Percentiles rank a stretch among this genome's conserved stretches.
Conservation (phyloP, 2,329 filamentous ascomycete species). For the Neofusicoccum sp. region DNA sequence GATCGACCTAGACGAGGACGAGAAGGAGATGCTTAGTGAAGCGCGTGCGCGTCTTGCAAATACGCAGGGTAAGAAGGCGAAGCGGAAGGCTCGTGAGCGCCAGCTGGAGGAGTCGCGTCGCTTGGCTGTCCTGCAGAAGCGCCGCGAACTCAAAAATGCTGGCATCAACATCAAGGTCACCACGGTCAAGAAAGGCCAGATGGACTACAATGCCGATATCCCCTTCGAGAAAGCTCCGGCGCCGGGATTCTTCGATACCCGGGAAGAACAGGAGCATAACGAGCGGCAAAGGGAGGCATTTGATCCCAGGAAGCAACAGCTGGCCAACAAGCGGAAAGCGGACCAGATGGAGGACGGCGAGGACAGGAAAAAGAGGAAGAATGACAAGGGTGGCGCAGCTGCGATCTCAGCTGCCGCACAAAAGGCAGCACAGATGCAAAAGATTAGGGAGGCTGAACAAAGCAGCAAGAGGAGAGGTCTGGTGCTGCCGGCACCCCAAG, state of each 20-base stretch:
- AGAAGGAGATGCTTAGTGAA: conserved; percentile 99
- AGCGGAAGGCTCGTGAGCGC: conserved; percentile 92
- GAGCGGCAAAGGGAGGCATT: conserved; percentile 83
- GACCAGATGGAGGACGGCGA: conserved; percentile 81
- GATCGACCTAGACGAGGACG: conserved; percentile 96
- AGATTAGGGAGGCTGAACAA: conserved; percentile 92
- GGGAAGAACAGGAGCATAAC: conserved; percentile 77
- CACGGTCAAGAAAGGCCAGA: conserved; percentile 90
- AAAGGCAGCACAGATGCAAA: conserved; percentile 92
- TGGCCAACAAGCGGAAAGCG: conserved; percentile 90
- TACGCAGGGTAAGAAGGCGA: conserved; percentile 98
- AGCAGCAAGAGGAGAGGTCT: conserved; percentile 87
- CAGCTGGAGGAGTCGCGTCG: conserved; percentile 94
- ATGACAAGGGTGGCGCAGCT: conserved; percentile 79
- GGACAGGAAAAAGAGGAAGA: conserved; percentile 81
- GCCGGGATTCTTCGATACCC: conserved; percentile 89
- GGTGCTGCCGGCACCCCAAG: conserved; percentile 85
- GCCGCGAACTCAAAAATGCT: conserved; percentile 93
- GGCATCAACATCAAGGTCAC: conserved; percentile 98
- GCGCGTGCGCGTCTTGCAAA: conserved; percentile 95
- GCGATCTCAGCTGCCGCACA: conserved; percentile 83
- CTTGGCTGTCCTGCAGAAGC: conserved; percentile 88
- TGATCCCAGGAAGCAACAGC: conserved; percentile 89
- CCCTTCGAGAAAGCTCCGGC: conserved; percentile 93
- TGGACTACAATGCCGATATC: conserved; percentile 99